Evolutionary conservation across 1,139 yeast genomes (phyloP), one percentile per base, ranked within the genome.

Genomic region (Blastobotrys capitulatus): DNA sequence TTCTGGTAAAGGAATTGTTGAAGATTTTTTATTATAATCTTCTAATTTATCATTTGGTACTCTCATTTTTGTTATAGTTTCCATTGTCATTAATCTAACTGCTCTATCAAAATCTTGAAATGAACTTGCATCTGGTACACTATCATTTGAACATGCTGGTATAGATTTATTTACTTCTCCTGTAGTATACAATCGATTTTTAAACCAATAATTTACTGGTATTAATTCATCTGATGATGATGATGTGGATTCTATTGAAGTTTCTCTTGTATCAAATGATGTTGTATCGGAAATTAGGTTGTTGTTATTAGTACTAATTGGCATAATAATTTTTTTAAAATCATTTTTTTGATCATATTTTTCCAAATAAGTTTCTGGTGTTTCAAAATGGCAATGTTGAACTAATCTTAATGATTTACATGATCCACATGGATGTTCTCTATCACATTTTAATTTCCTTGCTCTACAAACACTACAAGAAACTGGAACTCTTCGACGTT

Each of bases 401-500:
- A 52, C 46, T 27, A 56, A 43, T 18, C 51, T 41, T 19, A 58
- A 53, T 15, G 54, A 35, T n/a, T 39, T 43, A 44, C 62, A 59
- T 2, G 61, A 57, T 10, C 54, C 45, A 43, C 62, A 59, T 10
- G 62, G 62, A 20, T 52, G 52, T 26, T 51, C 52, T 2, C 61
- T 51, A 48, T 59, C 60, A 46, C 62, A 59, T 50, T 58, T 59
- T 29, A 58, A 54, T 39, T 59, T 59, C 15, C 61, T 49, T 32
- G 56, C 50, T 26, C 62, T 50, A 47, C 62, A 59, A 2, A 56
- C 52, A 35, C 56, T 57, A 46, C 62, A 59, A 1, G 61, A 57
- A 18, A 56, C 49, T 3, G 62, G 60, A 1, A 57, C 50, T 32
- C 62, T 46, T 37, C 58, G 43, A 3, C 62, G 48, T 29, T 51